These are phyloP conservation scores for Clavispora phyllophila DNA, from an alignment of 805 yeast species.

Conservation along the genomic window DNA sequence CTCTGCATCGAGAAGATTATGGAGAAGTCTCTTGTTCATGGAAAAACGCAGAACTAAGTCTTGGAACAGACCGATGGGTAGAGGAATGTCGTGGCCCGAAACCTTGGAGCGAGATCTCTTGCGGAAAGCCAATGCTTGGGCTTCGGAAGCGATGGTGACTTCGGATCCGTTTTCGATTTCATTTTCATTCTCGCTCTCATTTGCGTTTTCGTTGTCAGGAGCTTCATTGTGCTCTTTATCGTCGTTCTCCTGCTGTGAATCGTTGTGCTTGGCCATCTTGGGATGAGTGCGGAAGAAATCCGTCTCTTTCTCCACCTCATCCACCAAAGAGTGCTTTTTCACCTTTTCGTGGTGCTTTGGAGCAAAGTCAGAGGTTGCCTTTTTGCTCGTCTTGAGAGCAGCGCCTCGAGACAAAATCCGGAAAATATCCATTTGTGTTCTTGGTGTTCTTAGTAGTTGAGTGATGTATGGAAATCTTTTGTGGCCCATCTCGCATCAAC, in stretches of 20 bases:
- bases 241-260: constrained; percentile 15
- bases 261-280: constrained; percentile 3
- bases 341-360: constrained; percentile 22
- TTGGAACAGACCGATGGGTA: constrained; percentile 85
- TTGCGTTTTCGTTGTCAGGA: constrained; percentile 19
- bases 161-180: constrained; percentile 20
- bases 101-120: constrained; percentile 62
- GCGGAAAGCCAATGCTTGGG: constrained; percentile 61
- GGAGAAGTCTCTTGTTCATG: constrained; percentile 51
- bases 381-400: constrained; percentile 55
- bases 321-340: constrained; percentile 22
- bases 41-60: constrained; percentile 69
- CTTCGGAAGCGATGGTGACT: constrained; percentile 43
- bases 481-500: constrained; percentile 1
- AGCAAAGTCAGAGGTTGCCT: constrained; percentile 38
- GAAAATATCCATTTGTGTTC: constrained; percentile 72
- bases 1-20: constrained; percentile 61
- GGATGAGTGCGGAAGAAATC: constrained; percentile 74
- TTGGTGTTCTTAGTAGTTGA: neutral
- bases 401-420: constrained; percentile 85
- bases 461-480: neutral
- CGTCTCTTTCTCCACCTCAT: constrained; percentile 62
- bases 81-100: constrained; percentile 80
- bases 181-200: constrained; percentile 11
- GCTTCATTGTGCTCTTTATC: constrained; percentile 19